These are phyloP conservation scores for Boletus rex-veris DNA, from an alignment of 768 basidiomycete genomes.

Conservation along the genomic window DNA sequence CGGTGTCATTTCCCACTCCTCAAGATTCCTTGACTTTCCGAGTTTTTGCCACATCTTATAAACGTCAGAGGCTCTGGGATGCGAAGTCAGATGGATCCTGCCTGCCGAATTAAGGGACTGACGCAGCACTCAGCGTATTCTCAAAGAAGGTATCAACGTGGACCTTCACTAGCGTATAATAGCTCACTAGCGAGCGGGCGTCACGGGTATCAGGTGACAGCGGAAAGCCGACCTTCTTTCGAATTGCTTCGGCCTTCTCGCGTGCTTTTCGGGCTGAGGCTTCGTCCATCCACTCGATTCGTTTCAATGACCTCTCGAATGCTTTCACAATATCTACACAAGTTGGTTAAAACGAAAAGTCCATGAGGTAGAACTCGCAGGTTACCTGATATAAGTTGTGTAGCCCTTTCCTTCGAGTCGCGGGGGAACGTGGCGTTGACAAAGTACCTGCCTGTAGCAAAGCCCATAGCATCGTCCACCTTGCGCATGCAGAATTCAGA, in stretches of 20 bases:
- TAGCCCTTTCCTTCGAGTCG: conserved; percentile 75
- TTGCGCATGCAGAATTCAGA: conserved; percentile 76
- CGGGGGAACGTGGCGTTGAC: conserved; percentile 80
- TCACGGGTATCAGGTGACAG: conserved; percentile 76
- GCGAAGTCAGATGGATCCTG: conserved; percentile 7
- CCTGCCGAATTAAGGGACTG: conserved; percentile 2
- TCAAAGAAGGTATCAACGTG: conserved; percentile 74
- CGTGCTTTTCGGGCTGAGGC: conserved; percentile 77
- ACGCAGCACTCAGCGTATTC: conserved; percentile 71
- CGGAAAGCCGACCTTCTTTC: conserved; percentile 93
- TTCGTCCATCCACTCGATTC: conserved; percentile 90
- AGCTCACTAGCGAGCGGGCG: conserved; percentile 63
- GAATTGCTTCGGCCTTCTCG: conserved; percentile 60
- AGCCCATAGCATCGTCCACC: conserved; percentile 78
- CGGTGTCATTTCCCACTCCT: conserved; percentile 87
- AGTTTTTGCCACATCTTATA: conserved; percentile 73
- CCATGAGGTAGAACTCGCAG: background rate
- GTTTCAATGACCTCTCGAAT: conserved; percentile 72
- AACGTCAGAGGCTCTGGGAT: conserved; percentile 50
- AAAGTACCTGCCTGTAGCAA: conserved; percentile 85
- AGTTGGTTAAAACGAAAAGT: conserved; percentile 4
- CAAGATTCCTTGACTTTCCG: conserved; percentile 63
- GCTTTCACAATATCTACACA: conserved; percentile 69
- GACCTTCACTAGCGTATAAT: conserved; percentile 71
- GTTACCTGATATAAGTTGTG: conserved; percentile 75